Conservation (phyloP, 2,329 filamentous ascomycete genomes). For the Xylariaceae sp. region DNA sequence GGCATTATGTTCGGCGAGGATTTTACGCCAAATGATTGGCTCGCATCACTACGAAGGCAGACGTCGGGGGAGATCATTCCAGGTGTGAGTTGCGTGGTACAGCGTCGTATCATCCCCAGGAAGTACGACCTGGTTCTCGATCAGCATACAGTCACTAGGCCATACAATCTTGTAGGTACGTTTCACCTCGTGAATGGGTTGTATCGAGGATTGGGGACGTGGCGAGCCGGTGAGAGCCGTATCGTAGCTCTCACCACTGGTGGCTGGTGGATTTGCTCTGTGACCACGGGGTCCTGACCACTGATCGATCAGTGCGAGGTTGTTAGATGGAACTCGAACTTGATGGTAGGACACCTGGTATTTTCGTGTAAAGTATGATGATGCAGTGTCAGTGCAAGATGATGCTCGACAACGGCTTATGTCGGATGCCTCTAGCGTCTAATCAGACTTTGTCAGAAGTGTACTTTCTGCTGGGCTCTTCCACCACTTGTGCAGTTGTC, state of each 20-base stretch:
- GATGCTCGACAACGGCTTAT: too few relatives aligned
- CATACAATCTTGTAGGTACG: slow-evolving; percentile 33
- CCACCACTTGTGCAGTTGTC: too few relatives aligned
- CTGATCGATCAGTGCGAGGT: too few relatives aligned
- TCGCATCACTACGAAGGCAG: slow-evolving; percentile 18
- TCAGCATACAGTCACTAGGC: slow-evolving; percentile 19
- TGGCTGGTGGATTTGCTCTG: slow-evolving; percentile 33
- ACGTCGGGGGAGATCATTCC: slow-evolving; percentile 2
- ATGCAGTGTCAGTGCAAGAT: too few relatives aligned
- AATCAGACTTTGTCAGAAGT: too few relatives aligned
- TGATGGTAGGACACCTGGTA: too few relatives aligned
- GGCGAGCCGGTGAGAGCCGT: slow-evolving; percentile 29
- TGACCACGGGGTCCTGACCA: slow-evolving; percentile 7
- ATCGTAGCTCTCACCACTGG: slow-evolving; percentile 32
- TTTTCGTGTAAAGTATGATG: too few relatives aligned
- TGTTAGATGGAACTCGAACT: too few relatives aligned
- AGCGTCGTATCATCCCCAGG: slow-evolving; percentile 28
- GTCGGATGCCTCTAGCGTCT: too few relatives aligned
- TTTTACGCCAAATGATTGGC: slow-evolving; percentile 29
- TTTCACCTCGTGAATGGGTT: slow-evolving; percentile 26
- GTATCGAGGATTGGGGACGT: slow-evolving; percentile 27
- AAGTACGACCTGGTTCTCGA: slow-evolving; percentile 32
- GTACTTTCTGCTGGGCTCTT: too few relatives aligned
- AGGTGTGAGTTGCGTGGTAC: slow-evolving; percentile 25
- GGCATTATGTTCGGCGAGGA: slow-evolving; percentile 40